A percentile compares a stretch with the other conserved stretches of the same genome.
Conservation (phyloP, 768 basidiomycete genomes). For the Hirschioporus abietinus region DNA sequence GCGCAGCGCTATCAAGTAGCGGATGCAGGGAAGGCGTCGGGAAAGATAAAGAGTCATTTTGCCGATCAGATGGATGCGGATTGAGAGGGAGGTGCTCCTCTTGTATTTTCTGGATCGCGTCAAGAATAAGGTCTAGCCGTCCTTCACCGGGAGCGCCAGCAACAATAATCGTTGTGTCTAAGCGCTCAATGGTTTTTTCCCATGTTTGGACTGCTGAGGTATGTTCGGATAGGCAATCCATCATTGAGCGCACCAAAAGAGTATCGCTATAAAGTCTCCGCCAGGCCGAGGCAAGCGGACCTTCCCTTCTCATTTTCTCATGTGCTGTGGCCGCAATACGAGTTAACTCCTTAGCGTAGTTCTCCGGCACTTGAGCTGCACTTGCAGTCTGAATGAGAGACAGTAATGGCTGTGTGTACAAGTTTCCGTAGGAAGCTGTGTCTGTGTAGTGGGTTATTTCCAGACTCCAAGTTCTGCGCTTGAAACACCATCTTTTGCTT, state of each 20-base stretch:
- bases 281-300: conserved; percentile 36
- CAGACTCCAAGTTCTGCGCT: background rate
- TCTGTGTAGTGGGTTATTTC: background rate
- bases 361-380: background rate
- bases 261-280: conserved; percentile 74
- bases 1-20: conserved; percentile 20
- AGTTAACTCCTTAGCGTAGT: background rate
- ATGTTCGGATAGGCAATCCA: conserved; percentile 21
- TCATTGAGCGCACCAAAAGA: conserved; percentile 51
- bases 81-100: conserved; percentile 19
- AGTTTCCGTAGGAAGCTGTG: background rate
- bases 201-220: conserved; percentile 18
- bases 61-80: background rate
- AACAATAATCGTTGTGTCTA: conserved; percentile 82
- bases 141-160: conserved; percentile 68
- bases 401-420: background rate
- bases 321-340: background rate
- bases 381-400: background rate
- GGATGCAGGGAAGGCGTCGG: background rate
- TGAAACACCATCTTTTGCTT: background rate
- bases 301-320: background rate
- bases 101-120: conserved; percentile 61
- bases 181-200: conserved; percentile 42
- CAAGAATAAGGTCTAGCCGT: conserved; percentile 56
- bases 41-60: conserved; percentile 1